Evolutionary conservation across 495 filamentous ascomycete species (phyloP), one percentile per base, ranked within the genome.

Genomic region (Pseudevernia furfuracea): DNA sequence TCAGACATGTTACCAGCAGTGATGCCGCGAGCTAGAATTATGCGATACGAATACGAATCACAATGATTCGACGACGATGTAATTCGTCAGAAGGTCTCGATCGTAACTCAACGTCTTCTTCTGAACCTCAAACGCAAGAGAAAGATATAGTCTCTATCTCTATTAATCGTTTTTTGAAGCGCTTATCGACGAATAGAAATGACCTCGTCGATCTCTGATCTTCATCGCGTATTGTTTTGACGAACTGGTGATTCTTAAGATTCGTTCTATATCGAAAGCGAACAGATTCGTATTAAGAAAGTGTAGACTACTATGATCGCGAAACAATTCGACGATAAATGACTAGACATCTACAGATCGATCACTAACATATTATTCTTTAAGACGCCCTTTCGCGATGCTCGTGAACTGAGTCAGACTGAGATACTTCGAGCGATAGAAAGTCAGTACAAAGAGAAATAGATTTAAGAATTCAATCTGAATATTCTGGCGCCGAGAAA

Each of bases 11-110:
- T 69, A 43, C 67, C 56, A 37, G 60, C 64, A 17, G 38, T 67
- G 38, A 64, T 66, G 34, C 61, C 61, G 30, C 46, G 62, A 48
- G 67, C 67, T 21, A 61, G 69, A 46, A 69, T 72, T 38, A 71
- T 72, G 60, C 57, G 65, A 59, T 72, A 71, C 49, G 59, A 66
- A 63, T 72, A 72, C 37, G 41, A 67, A 41, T 60, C 37, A 21
- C 9, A 59, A 30, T 71, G 58, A 63, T 70, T 70, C 57, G 59
- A 59, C 6, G 39, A 70, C 55, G 60, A 56, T 19, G 55, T 59
- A 36, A 65, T 70, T 21, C 2, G 49, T 60, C 61, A 64, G 65
- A 67, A 62, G 17, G 65, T 38, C 4, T 67, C 48, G 11, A 68
- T 59, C 11, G 58, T 70, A 17, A 17, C 49, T 53, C 15, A 53